Evolutionary conservation across 371 early-diverging fungal species (phyloP).

Genomic region (Syncephalastrum sp.): DNA sequence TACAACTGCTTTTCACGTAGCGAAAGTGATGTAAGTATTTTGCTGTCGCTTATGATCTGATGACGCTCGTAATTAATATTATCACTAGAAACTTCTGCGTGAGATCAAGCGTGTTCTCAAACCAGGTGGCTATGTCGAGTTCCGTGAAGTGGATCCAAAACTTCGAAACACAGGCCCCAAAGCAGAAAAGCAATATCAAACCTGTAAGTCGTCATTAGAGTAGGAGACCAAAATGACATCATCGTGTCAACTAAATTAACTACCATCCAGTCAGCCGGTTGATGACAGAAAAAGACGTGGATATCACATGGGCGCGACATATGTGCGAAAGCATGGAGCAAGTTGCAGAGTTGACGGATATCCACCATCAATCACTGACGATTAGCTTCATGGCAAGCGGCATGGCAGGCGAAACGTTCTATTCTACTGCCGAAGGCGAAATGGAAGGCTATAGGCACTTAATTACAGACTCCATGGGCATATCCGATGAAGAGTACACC

Average conservation of each 20-base stretch:
- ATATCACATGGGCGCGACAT: conserved; percentile 24
- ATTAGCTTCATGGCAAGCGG: conserved; percentile 21
- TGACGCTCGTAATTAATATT: too few species aligned
- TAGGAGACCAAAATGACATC: too few species aligned
- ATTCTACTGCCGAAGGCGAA: conserved; percentile 8
- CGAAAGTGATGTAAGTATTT: too few species aligned
- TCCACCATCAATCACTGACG: conserved; percentile 24
- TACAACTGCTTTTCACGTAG: conserved; percentile 34
- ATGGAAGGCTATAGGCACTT: conserved; percentile 19
- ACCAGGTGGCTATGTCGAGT: conserved; percentile 58
- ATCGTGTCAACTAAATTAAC: background rate
- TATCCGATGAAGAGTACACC: conserved; percentile 1
- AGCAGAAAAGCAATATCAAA: conserved; percentile 13
- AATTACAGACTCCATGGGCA: background rate
- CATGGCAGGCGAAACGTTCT: conserved; percentile 19
- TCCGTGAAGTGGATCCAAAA: conserved; percentile 51
- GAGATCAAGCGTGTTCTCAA: conserved; percentile 42
- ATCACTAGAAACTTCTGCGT: conserved; percentile 3
- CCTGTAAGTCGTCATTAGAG: too few species aligned
- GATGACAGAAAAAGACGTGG: conserved; percentile 22
- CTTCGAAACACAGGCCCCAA: conserved; percentile 45
- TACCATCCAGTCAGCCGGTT: conserved; percentile 16
- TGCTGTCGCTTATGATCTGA: too few species aligned
- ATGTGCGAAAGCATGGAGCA: conserved; percentile 21
- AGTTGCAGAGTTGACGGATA: conserved; percentile 26